Conservation (phyloP, 305 asterid genomes). For the Striga hermonthica region DNA sequence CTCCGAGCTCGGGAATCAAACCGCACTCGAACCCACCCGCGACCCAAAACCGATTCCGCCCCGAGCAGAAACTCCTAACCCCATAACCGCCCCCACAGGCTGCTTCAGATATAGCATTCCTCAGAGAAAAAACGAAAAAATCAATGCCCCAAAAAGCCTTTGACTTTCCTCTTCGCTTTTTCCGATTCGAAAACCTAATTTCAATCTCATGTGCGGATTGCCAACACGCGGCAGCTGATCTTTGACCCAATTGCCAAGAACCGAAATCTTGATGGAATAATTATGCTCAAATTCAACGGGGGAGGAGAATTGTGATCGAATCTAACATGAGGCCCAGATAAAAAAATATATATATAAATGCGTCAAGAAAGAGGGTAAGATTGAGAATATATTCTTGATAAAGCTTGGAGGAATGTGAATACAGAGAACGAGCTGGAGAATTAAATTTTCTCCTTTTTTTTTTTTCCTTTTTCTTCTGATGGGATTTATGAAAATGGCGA, state of each 20-base stretch:
- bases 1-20: slow-evolving; percentile 66
- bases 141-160: slow-evolving; percentile 6
- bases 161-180: slow-evolving; percentile 18
- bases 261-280: background rate
- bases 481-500: background rate
- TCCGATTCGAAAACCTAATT: slow-evolving; percentile 10
- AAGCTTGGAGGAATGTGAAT: background rate
- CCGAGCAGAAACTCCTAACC: slow-evolving; percentile 35
- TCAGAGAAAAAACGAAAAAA: slow-evolving; percentile 16
- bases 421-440: slow-evolving; percentile 8
- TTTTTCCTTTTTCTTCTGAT: background rate
- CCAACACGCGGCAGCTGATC: slow-evolving; percentile 9
- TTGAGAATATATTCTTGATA: background rate
- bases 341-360: background rate
- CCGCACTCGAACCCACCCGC: slow-evolving; percentile 46
- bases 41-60: slow-evolving; percentile 29
- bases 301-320: background rate
- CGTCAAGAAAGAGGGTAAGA: background rate
- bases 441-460: background rate
- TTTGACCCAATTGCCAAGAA: background rate
- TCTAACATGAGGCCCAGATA: background rate
- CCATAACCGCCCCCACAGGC: slow-evolving; percentile 43
- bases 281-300: slow-evolving; percentile 1
- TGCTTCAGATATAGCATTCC: slow-evolving; percentile 68
- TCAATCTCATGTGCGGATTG: slow-evolving; percentile 9